Percentiles rank a stretch among this genome's conserved stretches.
Conservation (phyloP, 768 basidiomycete genomes). For the Lepiota subincarnata region DNA sequence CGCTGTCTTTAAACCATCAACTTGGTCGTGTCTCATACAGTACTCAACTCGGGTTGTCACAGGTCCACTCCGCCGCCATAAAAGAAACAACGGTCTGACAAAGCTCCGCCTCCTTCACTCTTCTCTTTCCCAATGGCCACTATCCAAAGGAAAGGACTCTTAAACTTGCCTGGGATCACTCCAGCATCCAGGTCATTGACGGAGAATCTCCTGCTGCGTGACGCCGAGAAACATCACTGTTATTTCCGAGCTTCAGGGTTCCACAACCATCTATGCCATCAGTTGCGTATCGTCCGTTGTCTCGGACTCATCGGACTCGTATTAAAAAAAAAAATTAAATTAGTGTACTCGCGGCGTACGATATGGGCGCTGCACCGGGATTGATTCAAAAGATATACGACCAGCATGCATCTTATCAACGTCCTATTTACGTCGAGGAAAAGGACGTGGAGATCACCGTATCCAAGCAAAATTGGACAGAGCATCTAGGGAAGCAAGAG, state of each 20-base stretch:
- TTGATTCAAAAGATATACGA: constrained; percentile 49
- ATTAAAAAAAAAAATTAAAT: not conserved
- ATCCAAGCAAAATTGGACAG: constrained; percentile 42
- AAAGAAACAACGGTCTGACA: not conserved
- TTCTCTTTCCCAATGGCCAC: not conserved
- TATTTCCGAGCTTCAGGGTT: constrained; percentile 37
- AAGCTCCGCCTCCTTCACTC: not conserved
- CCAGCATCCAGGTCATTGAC: constrained; percentile 35
- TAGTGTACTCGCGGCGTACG: constrained; percentile 53
- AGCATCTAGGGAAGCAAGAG: constrained; percentile 47
- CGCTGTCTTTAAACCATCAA: not conserved
- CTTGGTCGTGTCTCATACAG: not conserved
- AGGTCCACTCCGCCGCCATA: not conserved
- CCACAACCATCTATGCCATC: constrained; percentile 59
- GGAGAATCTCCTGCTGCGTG: constrained; percentile 44
- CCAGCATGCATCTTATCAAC: constrained; percentile 30
- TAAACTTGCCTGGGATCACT: constrained; percentile 45
- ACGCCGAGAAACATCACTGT: constrained; percentile 49
- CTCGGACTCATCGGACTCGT: no score
- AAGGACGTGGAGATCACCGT: constrained; percentile 32
- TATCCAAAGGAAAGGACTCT: constrained; percentile 28
- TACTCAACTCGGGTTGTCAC: not conserved
- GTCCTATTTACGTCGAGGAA: constrained; percentile 35
- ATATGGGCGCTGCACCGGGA: constrained; percentile 45
- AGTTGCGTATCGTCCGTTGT: constrained; percentile 44